Evolutionary conservation across 306 rosid genomes (phyloP).

Genomic region (Luffa acutangula): DNA sequence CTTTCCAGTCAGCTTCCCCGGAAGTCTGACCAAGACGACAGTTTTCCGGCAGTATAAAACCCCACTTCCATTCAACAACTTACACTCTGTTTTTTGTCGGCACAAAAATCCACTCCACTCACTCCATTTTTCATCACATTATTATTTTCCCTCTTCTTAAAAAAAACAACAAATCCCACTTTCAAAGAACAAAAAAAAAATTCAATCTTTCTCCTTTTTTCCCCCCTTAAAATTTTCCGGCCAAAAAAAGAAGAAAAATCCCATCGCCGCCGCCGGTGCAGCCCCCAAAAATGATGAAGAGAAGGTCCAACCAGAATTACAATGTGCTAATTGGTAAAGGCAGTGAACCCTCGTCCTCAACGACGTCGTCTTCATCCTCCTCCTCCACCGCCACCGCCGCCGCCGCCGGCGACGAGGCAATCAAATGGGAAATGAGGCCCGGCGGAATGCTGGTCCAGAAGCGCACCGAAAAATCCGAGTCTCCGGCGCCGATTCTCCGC

Average conservation of each 20-base stretch:
- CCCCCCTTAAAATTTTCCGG: background rate
- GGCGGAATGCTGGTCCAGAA: slow-evolving; percentile 86
- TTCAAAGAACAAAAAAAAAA: background rate
- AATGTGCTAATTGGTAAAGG: slow-evolving; percentile 8
- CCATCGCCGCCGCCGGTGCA: background rate
- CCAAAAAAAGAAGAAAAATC: no score
- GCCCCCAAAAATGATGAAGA: slow-evolving; percentile 30
- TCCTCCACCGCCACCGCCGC: background rate
- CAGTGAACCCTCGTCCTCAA: background rate
- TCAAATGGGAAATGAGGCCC: slow-evolving; percentile 73
- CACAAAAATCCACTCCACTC: slow-evolving; percentile 11
- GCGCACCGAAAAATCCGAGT: slow-evolving; percentile 18
- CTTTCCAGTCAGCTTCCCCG: slow-evolving; percentile 5
- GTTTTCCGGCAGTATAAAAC: slow-evolving; percentile 7
- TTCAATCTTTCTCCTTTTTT: background rate
- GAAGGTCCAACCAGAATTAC: slow-evolving; percentile 2
- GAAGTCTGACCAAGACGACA: slow-evolving; percentile 3
- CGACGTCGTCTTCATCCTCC: slow-evolving; percentile 6
- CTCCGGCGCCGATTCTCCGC: slow-evolving; percentile 22
- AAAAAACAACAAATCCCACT: background rate
- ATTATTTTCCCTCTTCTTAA: background rate
- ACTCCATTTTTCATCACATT: background rate
- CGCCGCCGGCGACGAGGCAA: slow-evolving; percentile 20
- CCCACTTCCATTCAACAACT: background rate
- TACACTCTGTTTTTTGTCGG: slow-evolving; percentile 36